Base-by-base conservation (phyloP, 495 filamentous ascomycete genomes). In the Bacidia rubella region DNA sequence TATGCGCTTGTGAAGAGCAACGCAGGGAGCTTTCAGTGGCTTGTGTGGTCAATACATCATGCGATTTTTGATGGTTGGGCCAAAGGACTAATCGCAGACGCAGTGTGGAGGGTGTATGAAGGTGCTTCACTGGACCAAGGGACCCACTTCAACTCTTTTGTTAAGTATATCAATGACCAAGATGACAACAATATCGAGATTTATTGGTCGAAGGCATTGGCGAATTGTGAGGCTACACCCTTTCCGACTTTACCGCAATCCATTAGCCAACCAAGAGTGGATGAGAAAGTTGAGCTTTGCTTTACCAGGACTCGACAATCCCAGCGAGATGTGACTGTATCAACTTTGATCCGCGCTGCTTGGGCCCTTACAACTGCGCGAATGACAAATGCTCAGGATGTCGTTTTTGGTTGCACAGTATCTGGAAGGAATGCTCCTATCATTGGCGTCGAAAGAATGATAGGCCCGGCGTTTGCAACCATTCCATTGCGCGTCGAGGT, bases 381-480 rank as follows among this genome's bases (percentile, higher is more conserved):
- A 0, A 63, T 67, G 24, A 61, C 57, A 15, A 53, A 45, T 11
- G 56, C 61, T 9, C 48, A 62, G 4, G 62, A 65, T 29, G 61
- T 70, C 2, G 2, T 2, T 2, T 42, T 42, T 11, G 39, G 39
- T 4, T 15, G 68, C 53, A 79, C 72, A 2, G 57, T 76, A 2
- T 71, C 66, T 10, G 77, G 77, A 9, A 69, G 80, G 7, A 72
- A 76, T 29, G 70, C 70, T 7, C 64, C 73, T 5, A 65, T 80
- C 9, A 57, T 64, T 11, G 73, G 70, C 1, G 66, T 80, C 1
- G 70, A 75, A 40, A 61, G 70, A 27, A 74, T 80, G 17, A 66
- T 73, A 27, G 80, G 78, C 0, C 74, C 80, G 0, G 75, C 75
- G 48, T 72, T 83, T 49, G 68, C 78, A 0, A 82, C 79, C 0